Conservation (phyloP, 2,329 filamentous ascomycete species). For the Cadophora sp. region DNA sequence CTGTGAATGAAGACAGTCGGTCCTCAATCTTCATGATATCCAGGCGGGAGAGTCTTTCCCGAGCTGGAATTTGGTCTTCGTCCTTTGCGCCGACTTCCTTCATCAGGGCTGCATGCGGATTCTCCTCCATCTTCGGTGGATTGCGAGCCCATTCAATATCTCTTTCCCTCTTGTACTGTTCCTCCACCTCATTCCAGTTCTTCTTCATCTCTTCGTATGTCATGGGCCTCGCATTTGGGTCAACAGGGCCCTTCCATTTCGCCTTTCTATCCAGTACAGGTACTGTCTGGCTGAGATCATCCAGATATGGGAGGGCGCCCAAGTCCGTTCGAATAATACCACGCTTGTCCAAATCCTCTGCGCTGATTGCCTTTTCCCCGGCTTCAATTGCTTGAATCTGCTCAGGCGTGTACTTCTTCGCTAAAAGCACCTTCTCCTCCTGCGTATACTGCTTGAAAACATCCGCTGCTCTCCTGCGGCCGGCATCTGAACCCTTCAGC, state of each 20-base stretch:
- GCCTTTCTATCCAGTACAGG: conserved; percentile 78
- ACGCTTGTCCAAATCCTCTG: conserved; percentile 76
- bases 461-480: conserved; percentile 46
- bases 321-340: conserved; percentile 75
- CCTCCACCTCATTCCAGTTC: conserved; percentile 47
- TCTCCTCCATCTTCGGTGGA: conserved; percentile 1
- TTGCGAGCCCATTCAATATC: conserved; percentile 18
- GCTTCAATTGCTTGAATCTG: conserved; percentile 84
- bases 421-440: conserved; percentile 67
- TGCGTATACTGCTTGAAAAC: conserved; percentile 53
- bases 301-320: conserved; percentile 76
- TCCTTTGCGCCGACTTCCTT: neutral
- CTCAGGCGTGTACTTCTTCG: conserved; percentile 75
- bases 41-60: conserved; percentile 25
- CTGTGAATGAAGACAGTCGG: conserved; percentile 34
- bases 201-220: conserved; percentile 66
- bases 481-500: conserved; percentile 47
- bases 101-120: neutral
- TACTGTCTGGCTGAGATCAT: conserved; percentile 80
- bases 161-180: conserved; percentile 30
- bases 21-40: conserved; percentile 36
- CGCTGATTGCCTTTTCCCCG: conserved; percentile 77
- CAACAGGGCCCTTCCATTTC: conserved; percentile 45
- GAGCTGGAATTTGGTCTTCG: conserved; percentile 3
- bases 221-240: conserved; percentile 56